Evolutionary conservation across 2,329 filamentous ascomycete genomes (phyloP).

Genomic region (Exophiala xenobiotica): DNA sequence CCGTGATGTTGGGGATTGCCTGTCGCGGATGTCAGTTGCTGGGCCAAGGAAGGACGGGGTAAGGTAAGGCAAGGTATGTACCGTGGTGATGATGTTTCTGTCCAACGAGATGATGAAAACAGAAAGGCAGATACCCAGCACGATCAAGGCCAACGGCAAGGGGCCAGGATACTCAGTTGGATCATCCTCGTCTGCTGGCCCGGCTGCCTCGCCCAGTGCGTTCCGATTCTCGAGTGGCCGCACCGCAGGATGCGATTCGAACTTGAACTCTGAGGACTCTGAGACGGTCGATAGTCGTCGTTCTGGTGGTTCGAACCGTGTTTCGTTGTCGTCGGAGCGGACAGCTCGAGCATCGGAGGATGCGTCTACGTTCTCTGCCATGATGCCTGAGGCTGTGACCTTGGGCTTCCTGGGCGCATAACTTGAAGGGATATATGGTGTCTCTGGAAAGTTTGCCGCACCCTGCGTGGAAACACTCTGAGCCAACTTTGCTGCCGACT

Average conservation of each 20-base stretch:
- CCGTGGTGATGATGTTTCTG: constrained; percentile 30
- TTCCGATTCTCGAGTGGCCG: neutral
- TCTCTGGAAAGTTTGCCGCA: too few species aligned
- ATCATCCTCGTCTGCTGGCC: constrained; percentile 2
- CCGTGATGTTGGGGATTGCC: constrained; percentile 31
- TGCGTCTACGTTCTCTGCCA: neutral
- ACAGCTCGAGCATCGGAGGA: neutral
- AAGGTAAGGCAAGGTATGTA: constrained; percentile 34
- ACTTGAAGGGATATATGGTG: too few species aligned
- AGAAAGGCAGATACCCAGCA: constrained; percentile 33
- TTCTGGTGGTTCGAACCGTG: neutral
- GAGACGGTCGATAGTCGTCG: constrained; percentile 1
- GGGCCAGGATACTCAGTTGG: constrained; percentile 28
- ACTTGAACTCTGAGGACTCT: constrained; percentile 3
- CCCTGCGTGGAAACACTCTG: too few species aligned
- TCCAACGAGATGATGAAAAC: constrained; percentile 35
- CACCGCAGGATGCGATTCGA: neutral
- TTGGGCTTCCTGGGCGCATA: too few species aligned
- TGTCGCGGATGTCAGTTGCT: too few species aligned
- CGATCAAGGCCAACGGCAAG: constrained; percentile 29
- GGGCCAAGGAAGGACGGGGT: neutral
- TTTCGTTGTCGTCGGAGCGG: neutral
- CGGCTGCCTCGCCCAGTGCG: neutral
- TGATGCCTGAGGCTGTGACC: too few species aligned
- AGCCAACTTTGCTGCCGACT: too few species aligned